Evolutionary conservation across 192 early-diverging fungal genomes (phyloP).

Genomic region (Jimgerdemannia flammicorona): DNA sequence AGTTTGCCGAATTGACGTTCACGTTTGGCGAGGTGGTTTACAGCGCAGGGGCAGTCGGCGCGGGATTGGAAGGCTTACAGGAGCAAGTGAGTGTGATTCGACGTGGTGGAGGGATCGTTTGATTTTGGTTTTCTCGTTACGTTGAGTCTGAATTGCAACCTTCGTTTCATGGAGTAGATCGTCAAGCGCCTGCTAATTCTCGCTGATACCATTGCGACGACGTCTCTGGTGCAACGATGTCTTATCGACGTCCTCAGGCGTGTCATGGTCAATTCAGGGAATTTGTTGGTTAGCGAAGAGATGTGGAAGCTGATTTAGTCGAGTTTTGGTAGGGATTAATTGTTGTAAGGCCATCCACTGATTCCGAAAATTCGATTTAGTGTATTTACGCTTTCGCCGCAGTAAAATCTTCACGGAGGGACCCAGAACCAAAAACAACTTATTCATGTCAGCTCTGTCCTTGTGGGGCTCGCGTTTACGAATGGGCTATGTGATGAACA

Average conservation of each 20-base stretch:
- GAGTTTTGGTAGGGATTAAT: too few species aligned
- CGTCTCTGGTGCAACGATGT: not conserved
- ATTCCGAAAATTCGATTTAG: too few species aligned
- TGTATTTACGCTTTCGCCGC: too few species aligned
- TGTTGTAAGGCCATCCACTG: too few species aligned
- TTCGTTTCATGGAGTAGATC: not conserved
- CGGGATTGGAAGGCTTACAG: not conserved
- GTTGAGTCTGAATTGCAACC: not conserved
- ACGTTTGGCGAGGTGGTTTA: not conserved
- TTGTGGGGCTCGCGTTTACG: too few species aligned
- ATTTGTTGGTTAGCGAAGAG: not conserved
- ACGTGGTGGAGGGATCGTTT: not conserved
- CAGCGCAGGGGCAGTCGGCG: not conserved
- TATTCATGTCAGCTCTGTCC: too few species aligned
- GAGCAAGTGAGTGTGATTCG: not conserved
- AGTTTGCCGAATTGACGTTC: not conserved
- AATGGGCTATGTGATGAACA: too few species aligned
- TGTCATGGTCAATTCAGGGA: not conserved
- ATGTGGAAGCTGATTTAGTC: not conserved
- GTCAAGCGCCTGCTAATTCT: not conserved
- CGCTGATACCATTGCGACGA: not conserved
- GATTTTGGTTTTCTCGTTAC: not conserved
- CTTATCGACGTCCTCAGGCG: not conserved
- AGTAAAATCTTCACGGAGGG: too few species aligned
- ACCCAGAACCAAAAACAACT: too few species aligned